Percentiles rank a stretch among this genome's conserved stretches.
These are phyloP conservation scores for Helotiales sp. DNA, from an alignment of 2,329 filamentous ascomycete species.

Conservation along the genomic window DNA sequence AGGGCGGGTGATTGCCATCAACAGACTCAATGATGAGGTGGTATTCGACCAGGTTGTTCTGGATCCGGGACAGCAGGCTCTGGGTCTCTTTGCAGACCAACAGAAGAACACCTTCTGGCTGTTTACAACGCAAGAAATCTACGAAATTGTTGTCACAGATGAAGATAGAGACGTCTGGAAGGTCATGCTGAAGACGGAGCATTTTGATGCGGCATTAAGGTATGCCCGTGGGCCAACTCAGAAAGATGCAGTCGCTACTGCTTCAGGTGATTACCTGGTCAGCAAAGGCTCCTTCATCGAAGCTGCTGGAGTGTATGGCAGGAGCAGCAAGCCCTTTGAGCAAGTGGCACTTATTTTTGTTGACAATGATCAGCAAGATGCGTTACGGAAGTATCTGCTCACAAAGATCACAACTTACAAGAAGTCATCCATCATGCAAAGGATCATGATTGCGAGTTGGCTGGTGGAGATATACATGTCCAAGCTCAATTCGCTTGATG, in stretches of 20 bases:
- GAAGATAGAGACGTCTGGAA: conserved; percentile 95
- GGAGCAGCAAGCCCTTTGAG: conserved; percentile 96
- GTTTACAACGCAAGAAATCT: conserved; percentile 89
- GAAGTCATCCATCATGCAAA: conserved; percentile 86
- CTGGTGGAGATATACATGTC: conserved; percentile 96
- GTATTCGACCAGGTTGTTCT: conserved; percentile 89
- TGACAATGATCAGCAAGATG: conserved; percentile 87
- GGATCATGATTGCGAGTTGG: conserved; percentile 95
- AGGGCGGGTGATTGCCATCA: conserved; percentile 81
- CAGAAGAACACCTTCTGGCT: conserved; percentile 99
- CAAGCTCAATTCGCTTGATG: conserved; percentile 91
- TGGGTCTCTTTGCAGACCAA: conserved; percentile 87
- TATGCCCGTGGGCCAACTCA: conserved; percentile 82
- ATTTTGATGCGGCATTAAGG: conserved; percentile 86
- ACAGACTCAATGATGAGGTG: conserved; percentile 82
- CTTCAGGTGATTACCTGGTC: conserved; percentile 87
- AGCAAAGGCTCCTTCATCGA: conserved; percentile 82
- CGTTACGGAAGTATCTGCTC: conserved; percentile 84
- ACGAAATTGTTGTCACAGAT: conserved; percentile 87
- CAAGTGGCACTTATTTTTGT: conserved; percentile 92
- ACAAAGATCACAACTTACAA: conserved; percentile 83
- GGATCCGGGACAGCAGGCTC: conserved; percentile 74
- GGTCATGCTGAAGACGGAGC: conserved; percentile 83
- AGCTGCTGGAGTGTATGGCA: conserved; percentile 88
- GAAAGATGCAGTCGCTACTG: conserved; percentile 88